Evolutionary conservation across 306 rosid species (phyloP), one percentile per base, ranked within the genome.

Genomic region (Trichosanthes truncata): DNA sequence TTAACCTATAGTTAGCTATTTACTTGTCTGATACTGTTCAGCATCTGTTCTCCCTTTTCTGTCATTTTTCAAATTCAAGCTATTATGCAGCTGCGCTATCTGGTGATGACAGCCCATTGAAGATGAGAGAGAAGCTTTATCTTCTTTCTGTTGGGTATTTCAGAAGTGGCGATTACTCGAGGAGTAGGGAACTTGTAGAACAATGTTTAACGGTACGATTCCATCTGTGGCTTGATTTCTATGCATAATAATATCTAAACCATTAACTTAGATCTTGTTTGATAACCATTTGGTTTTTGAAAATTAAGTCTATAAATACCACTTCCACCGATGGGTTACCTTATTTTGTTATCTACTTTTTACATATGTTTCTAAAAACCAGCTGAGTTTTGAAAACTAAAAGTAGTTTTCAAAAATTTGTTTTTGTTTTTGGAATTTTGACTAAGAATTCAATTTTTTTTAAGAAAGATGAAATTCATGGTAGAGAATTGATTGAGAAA

Each of bases 71-170:
- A 13, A 29, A 62, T 40, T 29, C 15, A 1, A 62, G 41, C n/a
- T 12, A 43, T 79, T 87, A 81, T 84, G 80, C 93, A 94, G 98
- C 88, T 84, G 84, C 94, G 63, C 40, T 87, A 83, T 83, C 78
- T 62, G 84, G 81, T 78, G 72, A 78, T 57, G 81, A 6, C 76
- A 82, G 78, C 77, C 90, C 94, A 78, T 80, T 81, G 86, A 87
- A 89, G 55, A 71, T 77, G 84, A 89, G 97, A 86, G 97, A 94
- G 89, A 91, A 82, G 85, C 82, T 91, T 31, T 94, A 94, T 85
- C 98, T 92, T 73, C 91, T 94, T 76, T 94, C 93, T 49, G 94
- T 94, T 87, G 97, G 98, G 80, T 85, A 88, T 83, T 92, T 91
- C 89, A 85, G 98, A 86, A 86, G 87, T 82, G 88, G 84, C 52